Base-by-base conservation (phyloP, 768 basidiomycete species). In the Hygrophorus russula region DNA sequence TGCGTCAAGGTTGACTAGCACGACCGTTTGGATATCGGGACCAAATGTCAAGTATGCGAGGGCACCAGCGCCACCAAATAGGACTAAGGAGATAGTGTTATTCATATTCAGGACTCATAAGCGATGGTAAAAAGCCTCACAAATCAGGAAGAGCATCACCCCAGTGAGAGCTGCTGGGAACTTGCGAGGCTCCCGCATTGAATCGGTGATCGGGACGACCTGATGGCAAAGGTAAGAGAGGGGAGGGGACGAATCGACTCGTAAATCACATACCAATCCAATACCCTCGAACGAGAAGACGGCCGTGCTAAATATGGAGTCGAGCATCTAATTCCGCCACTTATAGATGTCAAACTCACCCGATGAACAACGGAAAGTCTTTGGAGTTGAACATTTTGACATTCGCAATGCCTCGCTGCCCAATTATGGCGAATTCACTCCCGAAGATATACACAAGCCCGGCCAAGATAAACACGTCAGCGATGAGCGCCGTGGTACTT, bases 231-330 rank as follows among this genome's bases (percentile, higher is more conserved):
- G 44, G 13, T 45, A 41, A 35, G 37, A 32, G 27, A 44, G 13
- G 14, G 34, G 34, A 15, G 39, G 33, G 9, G 36, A 37, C 36
- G 46, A 52, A 42, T 48, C 30, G 36, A 39, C 17, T 9, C 19
- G 18, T 5, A 27, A 34, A 24, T 24, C 42, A 60, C 78, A 51
- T 51, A 85, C 82, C 62, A 98, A 67, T 38, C 94, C 96, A 51
- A 99, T 90, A 7, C 94, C 94, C 62, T 99, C 94, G 53, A 98
- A 99, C 1, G 96, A 90, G 62, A 98, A 98, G 24, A 97, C 94
- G 2, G 96, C 94, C 17, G 96, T 97, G 6, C 92, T 90, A 19
- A 7, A 11, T 28, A 19, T 27, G 7, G 46, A 32, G 49, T 34
- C 30, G 13, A 19, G 12, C 44, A 48, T 4, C 50, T 37, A 37